Percentiles rank a stretch among this genome's conserved stretches.
Evolutionary conservation across 2,329 filamentous ascomycete species (phyloP).

Genomic region (Tolypocladium guangdongense): DNA sequence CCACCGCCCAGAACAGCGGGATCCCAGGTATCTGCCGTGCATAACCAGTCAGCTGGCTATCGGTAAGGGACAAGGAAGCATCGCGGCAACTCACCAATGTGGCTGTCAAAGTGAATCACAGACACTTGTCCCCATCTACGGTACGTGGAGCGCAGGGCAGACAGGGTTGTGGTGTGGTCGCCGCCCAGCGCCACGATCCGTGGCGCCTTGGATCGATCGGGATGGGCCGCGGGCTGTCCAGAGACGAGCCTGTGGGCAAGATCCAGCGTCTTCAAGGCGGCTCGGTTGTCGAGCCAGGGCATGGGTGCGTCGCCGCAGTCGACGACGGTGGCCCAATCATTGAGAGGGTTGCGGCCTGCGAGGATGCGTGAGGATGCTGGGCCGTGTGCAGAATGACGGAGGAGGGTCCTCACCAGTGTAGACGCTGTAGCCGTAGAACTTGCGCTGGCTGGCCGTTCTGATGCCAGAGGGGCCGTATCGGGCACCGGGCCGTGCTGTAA

Average conservation of each 20-base stretch:
- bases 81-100: slow-evolving; percentile 22
- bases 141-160: slow-evolving; percentile 52
- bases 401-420: slow-evolving; percentile 3
- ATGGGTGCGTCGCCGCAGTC: slow-evolving; percentile 60
- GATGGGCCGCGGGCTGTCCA: slow-evolving; percentile 4
- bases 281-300: slow-evolving; percentile 11
- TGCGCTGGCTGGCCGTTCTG: slow-evolving; percentile 64
- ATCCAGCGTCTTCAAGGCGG: slow-evolving; percentile 11
- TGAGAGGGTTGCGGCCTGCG: slow-evolving; percentile 9
- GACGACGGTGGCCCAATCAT: slow-evolving; percentile 57
- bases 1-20: background rate
- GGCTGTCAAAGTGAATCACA: slow-evolving; percentile 60
- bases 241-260: slow-evolving; percentile 10
- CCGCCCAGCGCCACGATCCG: slow-evolving; percentile 53
- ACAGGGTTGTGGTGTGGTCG: slow-evolving; percentile 58
- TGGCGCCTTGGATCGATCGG: slow-evolving; percentile 5
- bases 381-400: background rate
- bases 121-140: slow-evolving; percentile 50
- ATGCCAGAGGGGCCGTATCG: slow-evolving; percentile 78
- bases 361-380: background rate
- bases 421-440: slow-evolving; percentile 10
- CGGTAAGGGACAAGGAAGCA: too few relatives aligned
- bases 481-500: slow-evolving; percentile 19
- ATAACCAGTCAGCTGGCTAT: background rate
- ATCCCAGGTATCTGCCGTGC: background rate